phyloP scores from a whole-genome alignment of 2,329 filamentous ascomycete genomes.

The Tolypocladium sp. region DNA sequence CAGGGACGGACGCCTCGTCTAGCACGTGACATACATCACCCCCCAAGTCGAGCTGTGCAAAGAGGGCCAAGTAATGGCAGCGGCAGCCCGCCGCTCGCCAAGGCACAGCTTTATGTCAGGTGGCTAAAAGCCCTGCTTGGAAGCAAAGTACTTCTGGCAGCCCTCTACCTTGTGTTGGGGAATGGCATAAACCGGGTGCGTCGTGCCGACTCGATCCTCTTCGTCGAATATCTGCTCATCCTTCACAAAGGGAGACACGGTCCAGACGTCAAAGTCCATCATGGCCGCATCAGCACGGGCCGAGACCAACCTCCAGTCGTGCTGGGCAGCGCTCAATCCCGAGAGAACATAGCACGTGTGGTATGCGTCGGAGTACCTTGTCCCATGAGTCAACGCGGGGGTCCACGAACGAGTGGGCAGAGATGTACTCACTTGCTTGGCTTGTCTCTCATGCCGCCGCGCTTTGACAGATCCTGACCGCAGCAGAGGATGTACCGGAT shows the following conservation, averaged over 20 bases:
- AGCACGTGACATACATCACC: neutral
- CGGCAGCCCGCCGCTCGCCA: neutral
- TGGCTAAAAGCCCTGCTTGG: slow-evolving; percentile 46
- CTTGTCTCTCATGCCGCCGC: slow-evolving; percentile 86
- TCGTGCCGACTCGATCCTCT: slow-evolving; percentile 56
- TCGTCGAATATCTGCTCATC: slow-evolving; percentile 60
- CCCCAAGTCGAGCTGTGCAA: neutral
- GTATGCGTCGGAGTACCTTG: slow-evolving; percentile 68
- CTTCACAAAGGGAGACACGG: slow-evolving; percentile 38
- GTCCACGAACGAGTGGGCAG: slow-evolving; percentile 1
- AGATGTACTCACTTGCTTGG: slow-evolving; percentile 64
- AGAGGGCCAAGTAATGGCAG: neutral
- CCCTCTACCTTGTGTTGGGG: slow-evolving; percentile 59
- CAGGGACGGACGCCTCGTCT: neutral
- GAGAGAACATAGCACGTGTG: slow-evolving; percentile 89
- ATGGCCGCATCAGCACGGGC: slow-evolving; percentile 21
- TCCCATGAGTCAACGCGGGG: slow-evolving; percentile 1
- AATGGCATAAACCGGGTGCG: slow-evolving; percentile 82
- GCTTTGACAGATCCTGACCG: slow-evolving; percentile 63
- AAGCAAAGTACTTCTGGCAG: slow-evolving; percentile 56
- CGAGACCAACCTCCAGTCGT: slow-evolving; percentile 45
- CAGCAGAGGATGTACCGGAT: slow-evolving; percentile 85
- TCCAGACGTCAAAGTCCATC: slow-evolving; percentile 32
- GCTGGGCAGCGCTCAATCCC: slow-evolving; percentile 74
- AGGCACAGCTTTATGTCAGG: neutral